Evolutionary conservation across 2,329 filamentous ascomycete genomes (phyloP), one percentile per base, ranked within the genome.

Genomic region (Rhexocercosporidium sp.): DNA sequence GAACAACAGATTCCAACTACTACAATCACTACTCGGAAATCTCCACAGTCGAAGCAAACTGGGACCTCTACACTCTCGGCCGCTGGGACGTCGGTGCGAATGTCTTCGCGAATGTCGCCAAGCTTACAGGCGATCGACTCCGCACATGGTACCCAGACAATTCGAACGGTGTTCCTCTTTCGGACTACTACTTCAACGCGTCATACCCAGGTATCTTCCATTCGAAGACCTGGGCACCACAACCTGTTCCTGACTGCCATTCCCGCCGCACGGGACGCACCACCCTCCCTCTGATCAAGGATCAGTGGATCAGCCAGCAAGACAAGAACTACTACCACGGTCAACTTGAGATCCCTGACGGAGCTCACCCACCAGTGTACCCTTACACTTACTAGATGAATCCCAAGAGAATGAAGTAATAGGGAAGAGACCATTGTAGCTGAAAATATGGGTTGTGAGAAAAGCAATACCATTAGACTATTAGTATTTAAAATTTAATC

Each of bases 1-100:
- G 90, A 65, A 93, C 90, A 27, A 87, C 82, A 1, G 92, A 96
- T 78, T 74, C 80, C 73, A 86, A 82, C 75, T 94, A 87, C 78
- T 92, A 92, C 81, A 89, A 89, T 77, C 90, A 92, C 81, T 92
- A 92, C 82, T 90, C 86, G 9, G 83, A 86, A 72, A 84, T 92
- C 69, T 80, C 90, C n/a, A 88, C 89, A 20, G 85, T 90, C 11
- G 80, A 85, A 65, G 88, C 88, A 66, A 93, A 92, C 83, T 92
- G 90, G 75, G 83, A 82, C 70, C 84, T 92, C 9, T 84, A 86
- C 69, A 90, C 88, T 0, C 87, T 93, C 2, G 90, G 90, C 12
- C 88, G 90, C 67, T 92, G 85, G 83, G 90, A 93, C 74, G 89
- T 90, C 18, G 89, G 88, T 60, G 90, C 90, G 75, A 92, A 92